Conservation (phyloP, 2,329 filamentous ascomycete genomes). For the Parascedosporium putredinis region DNA sequence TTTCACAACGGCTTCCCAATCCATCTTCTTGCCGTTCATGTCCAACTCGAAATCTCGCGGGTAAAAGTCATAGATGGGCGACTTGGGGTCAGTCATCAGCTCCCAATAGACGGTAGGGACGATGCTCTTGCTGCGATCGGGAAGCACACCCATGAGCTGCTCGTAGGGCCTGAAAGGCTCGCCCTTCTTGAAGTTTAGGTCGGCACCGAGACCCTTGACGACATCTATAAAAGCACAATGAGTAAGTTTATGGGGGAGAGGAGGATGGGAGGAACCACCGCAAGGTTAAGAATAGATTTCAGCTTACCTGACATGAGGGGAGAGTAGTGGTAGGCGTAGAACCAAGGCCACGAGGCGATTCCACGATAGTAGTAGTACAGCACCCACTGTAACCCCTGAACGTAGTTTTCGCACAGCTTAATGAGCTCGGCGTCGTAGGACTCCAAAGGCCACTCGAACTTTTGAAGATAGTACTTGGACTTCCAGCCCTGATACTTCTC, state of each 20-base stretch:
- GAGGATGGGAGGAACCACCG: too few relatives aligned
- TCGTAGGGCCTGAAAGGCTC: slow-evolving; percentile 93
- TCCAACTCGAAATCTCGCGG: slow-evolving; percentile 93
- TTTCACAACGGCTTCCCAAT: slow-evolving; percentile 98
- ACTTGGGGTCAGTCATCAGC: slow-evolving; percentile 82
- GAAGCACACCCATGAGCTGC: slow-evolving; percentile 95
- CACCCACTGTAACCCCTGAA: slow-evolving; percentile 96
- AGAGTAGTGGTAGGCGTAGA: slow-evolving; percentile 91
- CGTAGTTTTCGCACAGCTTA: slow-evolving; percentile 86
- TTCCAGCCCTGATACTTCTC: slow-evolving; percentile 90
- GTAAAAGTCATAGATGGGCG: slow-evolving; percentile 96
- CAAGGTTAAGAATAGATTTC: not conserved
- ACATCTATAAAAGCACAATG: slow-evolving; percentile 54
- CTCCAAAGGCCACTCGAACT: slow-evolving; percentile 81
- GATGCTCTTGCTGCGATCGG: slow-evolving; percentile 94
- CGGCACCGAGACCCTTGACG: slow-evolving; percentile 71
- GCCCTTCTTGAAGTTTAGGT: slow-evolving; percentile 86
- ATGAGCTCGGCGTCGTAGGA: slow-evolving; percentile 66
- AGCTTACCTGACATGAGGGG: slow-evolving; percentile 77
- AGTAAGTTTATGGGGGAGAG: too few relatives aligned
- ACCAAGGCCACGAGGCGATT: slow-evolving; percentile 98
- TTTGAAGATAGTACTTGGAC: slow-evolving; percentile 80
- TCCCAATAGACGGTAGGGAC: slow-evolving; percentile 80
- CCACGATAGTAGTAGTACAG: slow-evolving; percentile 96
- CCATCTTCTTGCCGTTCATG: slow-evolving; percentile 99